These are phyloP conservation scores for Xerocomellus amylosporus DNA, from an alignment of 768 basidiomycete species.

Conservation along the genomic window DNA sequence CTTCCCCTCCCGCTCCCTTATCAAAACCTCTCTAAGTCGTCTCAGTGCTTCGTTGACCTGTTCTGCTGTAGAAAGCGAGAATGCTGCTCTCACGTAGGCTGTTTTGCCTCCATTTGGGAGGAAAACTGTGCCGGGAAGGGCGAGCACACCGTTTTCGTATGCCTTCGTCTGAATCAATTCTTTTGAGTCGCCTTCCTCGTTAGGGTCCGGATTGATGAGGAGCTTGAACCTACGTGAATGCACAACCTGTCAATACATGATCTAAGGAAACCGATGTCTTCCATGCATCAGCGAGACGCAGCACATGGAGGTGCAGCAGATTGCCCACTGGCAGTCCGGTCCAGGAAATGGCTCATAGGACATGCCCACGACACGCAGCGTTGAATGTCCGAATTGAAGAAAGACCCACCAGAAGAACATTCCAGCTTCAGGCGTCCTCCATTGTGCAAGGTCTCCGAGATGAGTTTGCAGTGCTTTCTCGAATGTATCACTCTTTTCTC, in stretches of 20 bases:
- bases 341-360: conserved; percentile 2
- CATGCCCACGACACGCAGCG: conserved; percentile 2
- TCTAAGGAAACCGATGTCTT: conserved; percentile 4
- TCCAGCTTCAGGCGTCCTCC: conserved; percentile 69
- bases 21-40: conserved; percentile 48
- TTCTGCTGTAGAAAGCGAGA: conserved; percentile 63
- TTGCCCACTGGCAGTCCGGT: no score
- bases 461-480: conserved; percentile 72
- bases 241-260: conserved; percentile 17
- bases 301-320: background rate
- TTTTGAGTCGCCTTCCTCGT: conserved; percentile 62
- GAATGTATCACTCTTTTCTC: conserved; percentile 71
- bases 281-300: conserved; percentile 4
- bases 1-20: conserved; percentile 21
- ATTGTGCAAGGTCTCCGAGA: conserved; percentile 74
- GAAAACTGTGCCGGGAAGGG: conserved; percentile 83
- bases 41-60: conserved; percentile 73
- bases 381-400: conserved; percentile 9
- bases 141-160: conserved; percentile 80
- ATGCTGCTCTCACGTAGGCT: conserved; percentile 77
- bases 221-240: conserved; percentile 62
- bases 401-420: conserved; percentile 82
- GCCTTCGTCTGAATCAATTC: conserved; percentile 71
- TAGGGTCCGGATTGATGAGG: conserved; percentile 37
- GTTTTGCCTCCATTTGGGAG: conserved; percentile 68